These are phyloP conservation scores for Epichloe sibirici DNA, from an alignment of 2,329 filamentous ascomycete species.

Conservation along the genomic window DNA sequence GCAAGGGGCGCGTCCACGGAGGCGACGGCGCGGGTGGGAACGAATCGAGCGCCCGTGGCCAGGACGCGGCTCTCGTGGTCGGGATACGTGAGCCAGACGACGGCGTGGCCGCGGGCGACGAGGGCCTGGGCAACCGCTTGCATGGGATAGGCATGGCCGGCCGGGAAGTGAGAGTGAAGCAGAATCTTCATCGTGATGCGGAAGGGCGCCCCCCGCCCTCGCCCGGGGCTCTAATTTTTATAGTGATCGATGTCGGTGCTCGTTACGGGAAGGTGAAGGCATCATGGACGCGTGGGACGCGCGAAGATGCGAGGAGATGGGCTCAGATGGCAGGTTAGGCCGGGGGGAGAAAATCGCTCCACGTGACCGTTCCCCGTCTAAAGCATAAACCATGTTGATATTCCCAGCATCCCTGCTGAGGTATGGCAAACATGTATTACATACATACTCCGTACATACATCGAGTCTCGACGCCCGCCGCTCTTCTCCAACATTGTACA, in stretches of 20 bases:
- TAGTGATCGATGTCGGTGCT: too few relatives aligned
- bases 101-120: slow-evolving; percentile 23
- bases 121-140: slow-evolving; percentile 26
- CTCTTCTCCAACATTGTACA: slow-evolving; percentile 44
- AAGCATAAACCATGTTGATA: too few relatives aligned
- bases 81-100: slow-evolving; percentile 25
- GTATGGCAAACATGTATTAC: slow-evolving; percentile 48
- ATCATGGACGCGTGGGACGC: too few relatives aligned
- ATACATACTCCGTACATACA: too few relatives aligned
- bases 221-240: too few relatives aligned
- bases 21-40: slow-evolving; percentile 10
- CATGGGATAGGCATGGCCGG: slow-evolving; percentile 27
- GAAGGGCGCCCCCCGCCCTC: too few relatives aligned
- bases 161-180: slow-evolving; percentile 27
- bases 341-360: too few relatives aligned
- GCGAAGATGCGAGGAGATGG: too few relatives aligned
- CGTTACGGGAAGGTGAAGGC: too few relatives aligned
- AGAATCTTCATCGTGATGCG: slow-evolving; percentile 21
- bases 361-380: too few relatives aligned
- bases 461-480: slow-evolving; percentile 42
- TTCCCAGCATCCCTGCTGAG: slow-evolving; percentile 15
- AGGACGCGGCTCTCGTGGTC: slow-evolving; percentile 15
- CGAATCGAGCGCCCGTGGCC: too few relatives aligned
- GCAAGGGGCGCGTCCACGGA: slow-evolving; percentile 20
- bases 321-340: too few relatives aligned